Conservation (phyloP, 768 basidiomycete species). For the Mycena venus region DNA sequence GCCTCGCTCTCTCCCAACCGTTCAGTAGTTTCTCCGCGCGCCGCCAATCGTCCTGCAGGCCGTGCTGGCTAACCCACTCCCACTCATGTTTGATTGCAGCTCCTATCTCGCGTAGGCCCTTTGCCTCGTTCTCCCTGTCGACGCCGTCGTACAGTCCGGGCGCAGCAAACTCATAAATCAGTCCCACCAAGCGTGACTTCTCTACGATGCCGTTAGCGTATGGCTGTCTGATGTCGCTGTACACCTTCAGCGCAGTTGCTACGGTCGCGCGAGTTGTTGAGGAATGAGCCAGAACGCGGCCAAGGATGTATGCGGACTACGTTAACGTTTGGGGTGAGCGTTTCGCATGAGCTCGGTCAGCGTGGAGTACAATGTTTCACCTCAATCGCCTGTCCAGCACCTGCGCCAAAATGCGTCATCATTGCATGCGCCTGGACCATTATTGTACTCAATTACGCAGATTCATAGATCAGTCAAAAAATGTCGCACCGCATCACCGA, state of each 20-base stretch:
- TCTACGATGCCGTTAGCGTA: constrained; percentile 16
- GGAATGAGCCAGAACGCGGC: constrained; percentile 13
- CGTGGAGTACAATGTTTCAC: neutral
- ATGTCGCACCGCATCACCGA: constrained; percentile 24
- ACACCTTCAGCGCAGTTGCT: constrained; percentile 10
- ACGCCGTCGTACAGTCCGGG: constrained; percentile 16
- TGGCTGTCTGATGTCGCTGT: constrained; percentile 14
- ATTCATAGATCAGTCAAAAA: neutral
- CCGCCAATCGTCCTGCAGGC: constrained; percentile 13
- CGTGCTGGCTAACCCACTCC: constrained; percentile 17
- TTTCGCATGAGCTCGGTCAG: constrained; percentile 7
- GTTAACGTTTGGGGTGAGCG: neutral
- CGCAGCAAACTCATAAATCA: constrained; percentile 15
- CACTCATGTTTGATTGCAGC: constrained; percentile 5
- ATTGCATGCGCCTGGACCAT: constrained; percentile 15
- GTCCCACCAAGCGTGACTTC: constrained; percentile 17
- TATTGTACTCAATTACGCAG: neutral
- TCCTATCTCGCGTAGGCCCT: constrained; percentile 8
- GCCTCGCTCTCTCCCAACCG: neutral
- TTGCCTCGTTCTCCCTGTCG: constrained; percentile 3
- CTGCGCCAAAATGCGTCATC: constrained; percentile 14
- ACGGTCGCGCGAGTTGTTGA: neutral
- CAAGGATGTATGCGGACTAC: constrained; percentile 16
- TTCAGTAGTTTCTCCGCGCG: constrained; percentile 13
- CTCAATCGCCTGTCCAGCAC: constrained; percentile 20